Conservation (phyloP, 768 basidiomycete genomes). For the Kwoniella europaea region DNA sequence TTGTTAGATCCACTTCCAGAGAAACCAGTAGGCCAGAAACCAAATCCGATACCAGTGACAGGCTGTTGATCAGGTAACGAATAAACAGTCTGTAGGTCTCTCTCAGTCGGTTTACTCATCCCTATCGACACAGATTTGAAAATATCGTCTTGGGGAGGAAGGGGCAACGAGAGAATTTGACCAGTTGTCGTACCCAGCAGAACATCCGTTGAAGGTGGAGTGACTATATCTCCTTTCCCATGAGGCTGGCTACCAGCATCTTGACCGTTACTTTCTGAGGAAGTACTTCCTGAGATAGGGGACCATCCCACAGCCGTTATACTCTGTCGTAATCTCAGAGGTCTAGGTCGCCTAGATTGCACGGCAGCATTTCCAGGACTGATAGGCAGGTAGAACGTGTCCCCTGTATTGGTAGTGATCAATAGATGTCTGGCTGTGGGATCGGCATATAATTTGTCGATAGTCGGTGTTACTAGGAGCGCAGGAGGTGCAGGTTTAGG, state of each 20-base stretch:
- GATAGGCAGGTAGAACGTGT: conserved; percentile 87
- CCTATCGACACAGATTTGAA: conserved; percentile 66
- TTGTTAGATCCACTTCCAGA: conserved; percentile 57
- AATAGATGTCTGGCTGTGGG: conserved; percentile 90
- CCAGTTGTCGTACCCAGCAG: conserved; percentile 84
- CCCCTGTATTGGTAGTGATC: conserved; percentile 81
- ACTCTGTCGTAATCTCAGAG: conserved; percentile 78
- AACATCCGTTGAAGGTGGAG: conserved; percentile 75
- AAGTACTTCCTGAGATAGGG: conserved; percentile 65
- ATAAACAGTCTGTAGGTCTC: conserved; percentile 57
- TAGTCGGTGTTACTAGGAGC: conserved; percentile 44
- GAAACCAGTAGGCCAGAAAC: conserved; percentile 63
- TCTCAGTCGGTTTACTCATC: conserved; percentile 54
- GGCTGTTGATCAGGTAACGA: conserved; percentile 76
- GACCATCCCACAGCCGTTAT: conserved; percentile 95
- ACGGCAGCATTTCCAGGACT: conserved; percentile 38
- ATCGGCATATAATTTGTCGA: conserved; percentile 86
- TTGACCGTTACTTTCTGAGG: conserved; percentile 37
- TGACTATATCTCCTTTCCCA: conserved; percentile 36
- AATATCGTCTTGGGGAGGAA: conserved; percentile 87
- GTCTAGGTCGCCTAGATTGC: conserved; percentile 73
- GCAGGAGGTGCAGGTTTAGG: conserved; percentile 67
- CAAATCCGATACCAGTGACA: conserved; percentile 82
- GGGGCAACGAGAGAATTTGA: conserved; percentile 76
- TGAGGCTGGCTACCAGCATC: conserved; percentile 13